Evolutionary conservation across 306 rosid genomes (phyloP).

Genomic region (Prunus dulcis): DNA sequence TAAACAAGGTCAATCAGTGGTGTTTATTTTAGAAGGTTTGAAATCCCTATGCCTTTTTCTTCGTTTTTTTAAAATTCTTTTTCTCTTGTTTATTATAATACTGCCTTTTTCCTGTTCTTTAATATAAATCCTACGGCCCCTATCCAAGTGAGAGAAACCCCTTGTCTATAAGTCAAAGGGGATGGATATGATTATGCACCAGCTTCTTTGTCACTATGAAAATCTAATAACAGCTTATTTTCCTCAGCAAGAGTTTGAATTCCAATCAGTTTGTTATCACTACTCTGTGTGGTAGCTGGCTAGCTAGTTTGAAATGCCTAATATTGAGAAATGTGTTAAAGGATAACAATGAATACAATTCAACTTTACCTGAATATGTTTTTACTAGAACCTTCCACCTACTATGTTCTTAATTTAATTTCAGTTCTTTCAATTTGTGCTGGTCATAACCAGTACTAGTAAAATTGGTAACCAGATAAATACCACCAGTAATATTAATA

Average conservation of each 20-base stretch:
- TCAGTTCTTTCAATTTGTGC: no score
- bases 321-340: background rate
- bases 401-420: background rate
- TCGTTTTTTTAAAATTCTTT: slow-evolving; percentile 31
- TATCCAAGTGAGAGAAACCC: slow-evolving; percentile 26
- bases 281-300: background rate
- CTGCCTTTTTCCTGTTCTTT: slow-evolving; percentile 17
- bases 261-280: slow-evolving; percentile 4
- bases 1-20: slow-evolving; percentile 78
- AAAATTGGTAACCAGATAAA: no score
- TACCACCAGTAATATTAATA: no score
- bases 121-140: slow-evolving; percentile 6
- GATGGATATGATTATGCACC: background rate
- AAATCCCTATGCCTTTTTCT: slow-evolving; percentile 32
- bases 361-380: background rate
- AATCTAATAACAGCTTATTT: background rate
- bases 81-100: slow-evolving; percentile 27
- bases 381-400: background rate
- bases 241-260: background rate
- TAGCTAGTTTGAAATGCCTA: background rate
- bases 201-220: slow-evolving; percentile 5
- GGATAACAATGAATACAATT: background rate
- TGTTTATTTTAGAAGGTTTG: slow-evolving; percentile 43
- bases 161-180: slow-evolving; percentile 5
- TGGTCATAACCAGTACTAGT: no score